Evolutionary conservation across 768 basidiomycete genomes (phyloP), one percentile per base, ranked within the genome.

Genomic region (Suillus bovinus): DNA sequence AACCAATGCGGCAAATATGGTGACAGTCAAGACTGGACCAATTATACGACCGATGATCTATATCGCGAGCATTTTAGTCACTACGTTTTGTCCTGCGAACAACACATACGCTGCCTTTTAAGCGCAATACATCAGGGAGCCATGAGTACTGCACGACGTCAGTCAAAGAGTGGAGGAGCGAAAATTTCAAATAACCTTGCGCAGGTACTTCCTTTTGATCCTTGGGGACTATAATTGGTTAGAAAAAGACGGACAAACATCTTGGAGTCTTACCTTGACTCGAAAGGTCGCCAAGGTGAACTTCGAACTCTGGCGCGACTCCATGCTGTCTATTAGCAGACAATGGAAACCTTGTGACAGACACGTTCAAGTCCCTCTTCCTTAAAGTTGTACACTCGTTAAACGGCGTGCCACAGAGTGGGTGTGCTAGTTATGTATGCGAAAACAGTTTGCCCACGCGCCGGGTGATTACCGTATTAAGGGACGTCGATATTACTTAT

Each of bases 1-100:
- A 31, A 91, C 81, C 4, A 79, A 66, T 36, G 75, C 78, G 5
- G 94, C 84, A 68, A 91, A 94, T 5, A 93, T 58, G 0, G 93
- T 94, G 34, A 96, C 88, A 0, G 91, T 93, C 27, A 91, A 72
- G 36, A 97, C 91, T 24, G 94, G 95, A 0, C 93, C 93, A 56
- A 89, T 67, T 59, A 96, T 89, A 31, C 82, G 83, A 1, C 76
- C 72, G 39, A 94, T 82, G 64, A 95, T 88, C 86, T 94, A 73
- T 50, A 56, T 7, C 49, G 24, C 24, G 36, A 17, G 34, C 16
- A 20, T 50, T 57, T 22, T 17, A 33, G 46, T 61, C 38, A 71
- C 63, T 62, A 44, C 38, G 39, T 52, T n/a, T 42, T 58, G 41
- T 55, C 39, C 22, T 49, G 29, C 24, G 55, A 46, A 54, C 20